A percentile compares a stretch with the other conserved stretches of the same genome.
Conservation (phyloP, 2,329 filamentous ascomycete species). For the Hirsutella thompsonii region DNA sequence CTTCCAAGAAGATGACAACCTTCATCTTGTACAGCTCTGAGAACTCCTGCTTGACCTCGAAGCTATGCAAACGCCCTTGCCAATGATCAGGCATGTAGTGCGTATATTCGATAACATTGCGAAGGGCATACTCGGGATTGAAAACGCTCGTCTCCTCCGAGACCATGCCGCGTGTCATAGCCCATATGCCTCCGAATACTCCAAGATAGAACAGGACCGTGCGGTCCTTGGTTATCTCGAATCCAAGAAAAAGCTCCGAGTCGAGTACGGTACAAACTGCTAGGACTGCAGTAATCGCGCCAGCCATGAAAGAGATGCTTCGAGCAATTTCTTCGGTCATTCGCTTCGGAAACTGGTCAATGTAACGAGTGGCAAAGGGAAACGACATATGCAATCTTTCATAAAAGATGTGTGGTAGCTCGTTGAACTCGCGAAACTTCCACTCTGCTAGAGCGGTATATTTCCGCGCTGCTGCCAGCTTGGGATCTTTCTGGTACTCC, state of each 20-base stretch:
- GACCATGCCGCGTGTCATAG: constrained; percentile 67
- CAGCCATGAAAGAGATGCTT: constrained; percentile 78
- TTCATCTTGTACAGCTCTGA: constrained; percentile 84
- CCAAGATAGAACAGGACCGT: constrained; percentile 87
- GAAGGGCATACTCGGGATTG: constrained; percentile 80
- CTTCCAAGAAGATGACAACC: constrained; percentile 81
- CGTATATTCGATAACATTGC: constrained; percentile 82
- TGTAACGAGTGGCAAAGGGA: constrained; percentile 80
- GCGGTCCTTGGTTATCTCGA: constrained; percentile 80
- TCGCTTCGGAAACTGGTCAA: constrained; percentile 93
- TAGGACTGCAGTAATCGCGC: constrained; percentile 75
- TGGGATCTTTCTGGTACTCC: constrained; percentile 93
- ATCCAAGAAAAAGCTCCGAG: constrained; percentile 78
- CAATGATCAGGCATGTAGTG: constrained; percentile 86
- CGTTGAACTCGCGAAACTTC: constrained; percentile 98
- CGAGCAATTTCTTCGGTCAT: constrained; percentile 77
- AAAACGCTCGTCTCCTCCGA: constrained; percentile 84
- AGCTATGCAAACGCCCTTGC: constrained; percentile 81
- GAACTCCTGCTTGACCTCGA: constrained; percentile 87
- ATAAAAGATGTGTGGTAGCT: constrained; percentile 82
- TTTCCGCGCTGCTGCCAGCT: constrained; percentile 65
- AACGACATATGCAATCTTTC: constrained; percentile 89
- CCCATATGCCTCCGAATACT: constrained; percentile 72
- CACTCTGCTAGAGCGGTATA: constrained; percentile 92
- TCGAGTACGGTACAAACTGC: constrained; percentile 77